phyloP scores from a whole-genome alignment of 495 filamentous ascomycete species.

The Monascus purpureus region DNA sequence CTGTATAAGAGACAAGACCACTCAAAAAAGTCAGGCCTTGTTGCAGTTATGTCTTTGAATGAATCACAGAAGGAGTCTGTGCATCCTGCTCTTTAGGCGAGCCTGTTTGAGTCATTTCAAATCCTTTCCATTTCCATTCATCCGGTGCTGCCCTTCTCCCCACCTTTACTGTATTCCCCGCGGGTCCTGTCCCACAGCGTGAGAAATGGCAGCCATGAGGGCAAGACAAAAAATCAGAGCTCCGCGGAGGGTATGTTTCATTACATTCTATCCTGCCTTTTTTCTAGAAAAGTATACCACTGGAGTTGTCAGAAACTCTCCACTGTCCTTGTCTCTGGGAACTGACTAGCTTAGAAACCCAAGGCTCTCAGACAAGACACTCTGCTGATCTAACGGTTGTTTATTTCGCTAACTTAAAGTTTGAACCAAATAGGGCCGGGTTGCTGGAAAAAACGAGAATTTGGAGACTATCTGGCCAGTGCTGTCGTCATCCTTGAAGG shows the following conservation, averaged over 20 bases:
- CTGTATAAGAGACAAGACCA: background rate
- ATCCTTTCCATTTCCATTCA: no score
- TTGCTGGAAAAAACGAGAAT: slow-evolving; percentile 42
- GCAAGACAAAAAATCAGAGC: slow-evolving; percentile 57
- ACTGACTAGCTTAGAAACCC: background rate
- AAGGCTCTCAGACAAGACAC: background rate
- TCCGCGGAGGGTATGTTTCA: slow-evolving; percentile 50
- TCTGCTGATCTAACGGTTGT: background rate
- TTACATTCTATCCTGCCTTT: slow-evolving; percentile 1
- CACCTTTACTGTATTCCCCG: no score
- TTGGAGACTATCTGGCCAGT: slow-evolving; percentile 73
- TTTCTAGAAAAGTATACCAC: background rate
- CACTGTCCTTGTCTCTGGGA: background rate
- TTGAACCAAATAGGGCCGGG: slow-evolving; percentile 46
- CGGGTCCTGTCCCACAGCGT: no score
- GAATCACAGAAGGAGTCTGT: no score
- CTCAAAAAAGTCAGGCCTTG: no score
- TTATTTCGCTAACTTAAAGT: no score
- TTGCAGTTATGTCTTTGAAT: no score
- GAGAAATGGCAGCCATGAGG: slow-evolving; percentile 52
- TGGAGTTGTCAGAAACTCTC: no score
- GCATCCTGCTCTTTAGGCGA: no score
- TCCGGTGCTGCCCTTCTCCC: no score
- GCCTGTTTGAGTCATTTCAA: no score
- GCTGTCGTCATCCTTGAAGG: slow-evolving; percentile 55